Base-by-base conservation (phyloP, 768 basidiomycete species). In the Hericium rajendrae region DNA sequence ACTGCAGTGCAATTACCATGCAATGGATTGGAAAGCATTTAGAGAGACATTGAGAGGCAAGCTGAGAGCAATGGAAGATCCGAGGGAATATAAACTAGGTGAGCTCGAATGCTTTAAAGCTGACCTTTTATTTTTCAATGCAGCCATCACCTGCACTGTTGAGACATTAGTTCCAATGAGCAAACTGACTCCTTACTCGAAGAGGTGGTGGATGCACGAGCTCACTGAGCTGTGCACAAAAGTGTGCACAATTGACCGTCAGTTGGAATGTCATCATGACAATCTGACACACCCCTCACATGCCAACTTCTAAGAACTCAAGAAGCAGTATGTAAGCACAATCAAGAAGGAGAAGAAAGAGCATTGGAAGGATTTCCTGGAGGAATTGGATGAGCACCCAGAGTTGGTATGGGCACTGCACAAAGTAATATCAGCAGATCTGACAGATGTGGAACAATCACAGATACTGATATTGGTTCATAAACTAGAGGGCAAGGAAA, bases 311-410 rank as follows among this genome's bases (percentile, higher is more conserved):
- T 16, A 16, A 2, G 28, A 32, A 2, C 2, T 1, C n/a, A 15
- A 55, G 13, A 65, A 65, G 39, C 6, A 28, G 26, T 67, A 65
- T 52, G n/a, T 20, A 1, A 58, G 58, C 0, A 24, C 13, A 11
- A 63, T 67, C 13, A 12, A 51, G 15, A 39, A 38, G 2, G 43
- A 65, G 0, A 66, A 69, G 40, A 49, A 38, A 11, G 56, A 65
- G n/a, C 67, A 68, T 57, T 69, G 65, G 65, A 39, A 62, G 20
- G 60, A 61, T 2, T 68, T 40, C 43, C 55, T 69, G 9, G 63
- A 64, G n/a, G 52, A 59, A 8, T 48, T 62, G 0, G 51, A 57
- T 4, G 59, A 62, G 6, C 28, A 28, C 6, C 28, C 28, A 6
- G 28, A 0, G 55, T 55, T 8, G 46, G 41, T 69, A 0, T 69